Evolutionary conservation across 768 basidiomycete species (phyloP), one percentile per base, ranked within the genome.

Genomic region (Lactarius vividus): DNA sequence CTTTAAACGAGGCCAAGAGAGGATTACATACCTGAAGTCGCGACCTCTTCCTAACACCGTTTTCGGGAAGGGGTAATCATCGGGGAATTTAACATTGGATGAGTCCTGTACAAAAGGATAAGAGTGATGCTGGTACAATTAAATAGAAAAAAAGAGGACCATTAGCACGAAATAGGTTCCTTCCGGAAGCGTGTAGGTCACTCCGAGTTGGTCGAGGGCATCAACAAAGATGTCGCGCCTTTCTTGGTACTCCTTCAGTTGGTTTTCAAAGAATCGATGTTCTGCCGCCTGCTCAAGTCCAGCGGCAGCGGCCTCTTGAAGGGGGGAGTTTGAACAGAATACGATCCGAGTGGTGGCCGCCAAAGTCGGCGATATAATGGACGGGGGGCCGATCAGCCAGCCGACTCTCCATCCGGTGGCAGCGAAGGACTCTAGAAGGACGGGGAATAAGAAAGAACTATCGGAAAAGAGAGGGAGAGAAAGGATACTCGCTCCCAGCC

Each of bases 341-440:
- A 98, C 91, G 72, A 98, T 96, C 37, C 97, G 89, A 0, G 96
- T 96, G 57, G 85, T 87, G 6, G 94, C 96, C 9, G 95, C 94
- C 33, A 97, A 84, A 18, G 94, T 91, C 2, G 96, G 94, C 54
- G 80, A 79, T 61, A 96, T 91, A 72, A 98, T 89, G 46, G 84
- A 87, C 33, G 83, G 72, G 9, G 95, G 94, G 20, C 89, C 97
- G 71, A 98, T 89, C 9, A 96, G 84, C 96, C 96, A 98, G 69
- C 97, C 96, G 57, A 98, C 85, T 64, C 96, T 89, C 96, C 95
- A 98, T 29, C 97, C 96, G 3, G 96, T 99, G 5, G 94, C 93
- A 16, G 95, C 92, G 76, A 99, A 99, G 6, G 94, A 87, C 81
- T 98, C 94, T 96, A 76, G 16, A 29, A 5, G 7, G 39, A 23